Evolutionary conservation across 768 basidiomycete species (phyloP).

Genomic region (Suillus tomentosus): DNA sequence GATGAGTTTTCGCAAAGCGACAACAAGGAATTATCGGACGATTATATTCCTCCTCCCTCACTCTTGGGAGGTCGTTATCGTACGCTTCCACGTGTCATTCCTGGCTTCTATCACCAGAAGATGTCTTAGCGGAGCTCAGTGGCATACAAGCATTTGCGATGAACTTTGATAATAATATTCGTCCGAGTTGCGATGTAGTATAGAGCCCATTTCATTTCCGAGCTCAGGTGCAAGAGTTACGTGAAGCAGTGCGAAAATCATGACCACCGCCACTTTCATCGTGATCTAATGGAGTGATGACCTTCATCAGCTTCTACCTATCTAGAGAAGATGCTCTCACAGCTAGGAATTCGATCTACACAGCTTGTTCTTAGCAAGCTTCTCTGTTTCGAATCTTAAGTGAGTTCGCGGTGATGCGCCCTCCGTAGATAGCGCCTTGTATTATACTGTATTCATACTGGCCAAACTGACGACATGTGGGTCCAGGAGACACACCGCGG

Average conservation of each 20-base stretch:
- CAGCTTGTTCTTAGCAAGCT: neutral
- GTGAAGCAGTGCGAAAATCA: constrained; percentile 1
- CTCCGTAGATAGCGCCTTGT: neutral
- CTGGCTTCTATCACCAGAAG: neutral
- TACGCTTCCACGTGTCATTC: neutral
- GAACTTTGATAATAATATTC: neutral
- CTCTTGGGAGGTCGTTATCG: neutral
- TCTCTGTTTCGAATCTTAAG: constrained; percentile 5
- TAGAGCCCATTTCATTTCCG: neutral
- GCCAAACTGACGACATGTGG: neutral
- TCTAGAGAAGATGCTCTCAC: neutral
- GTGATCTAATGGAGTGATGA: neutral
- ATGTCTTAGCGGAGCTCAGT: neutral
- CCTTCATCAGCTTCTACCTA: neutral
- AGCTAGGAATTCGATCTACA: neutral
- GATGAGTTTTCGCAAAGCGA: neutral
- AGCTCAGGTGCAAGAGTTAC: neutral
- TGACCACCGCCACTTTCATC: neutral
- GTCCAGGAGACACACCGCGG: neutral
- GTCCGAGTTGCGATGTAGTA: neutral
- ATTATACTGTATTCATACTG: neutral
- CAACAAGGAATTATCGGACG: neutral
- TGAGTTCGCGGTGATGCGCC: neutral
- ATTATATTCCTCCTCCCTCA: neutral
- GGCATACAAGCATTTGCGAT: neutral